Percentiles rank a stretch among this genome's conserved stretches.
Conservation (phyloP, 1,284 basidiomycete species). For the Tilletia caries region DNA sequence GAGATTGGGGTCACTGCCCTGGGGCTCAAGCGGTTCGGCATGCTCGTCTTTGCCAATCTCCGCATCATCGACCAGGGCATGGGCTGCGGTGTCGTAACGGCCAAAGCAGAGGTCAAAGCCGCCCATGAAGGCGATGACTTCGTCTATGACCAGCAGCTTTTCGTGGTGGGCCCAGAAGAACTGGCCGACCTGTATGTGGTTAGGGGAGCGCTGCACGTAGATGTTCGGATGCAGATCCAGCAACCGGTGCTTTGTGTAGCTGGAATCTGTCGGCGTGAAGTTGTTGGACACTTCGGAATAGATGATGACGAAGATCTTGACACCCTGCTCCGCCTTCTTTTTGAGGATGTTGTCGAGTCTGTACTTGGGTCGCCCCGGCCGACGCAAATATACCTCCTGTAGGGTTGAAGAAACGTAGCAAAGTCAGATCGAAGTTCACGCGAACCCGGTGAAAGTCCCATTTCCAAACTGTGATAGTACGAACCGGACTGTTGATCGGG, state of each 20-base stretch:
- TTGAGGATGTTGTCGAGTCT: conserved; percentile 82
- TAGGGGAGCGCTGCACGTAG: conserved; percentile 92
- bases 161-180: conserved; percentile 96
- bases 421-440: no score
- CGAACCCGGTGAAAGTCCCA: no score
- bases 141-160: conserved; percentile 95
- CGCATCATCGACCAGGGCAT: conserved; percentile 77
- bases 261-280: conserved; percentile 66
- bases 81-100: conserved; percentile 79
- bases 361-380: conserved; percentile 80
- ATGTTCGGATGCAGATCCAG: conserved; percentile 82
- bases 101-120: conserved; percentile 78
- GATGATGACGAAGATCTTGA: conserved; percentile 88
- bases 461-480: no score
- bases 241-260: conserved; percentile 88
- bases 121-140: conserved; percentile 96
- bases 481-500: no score
- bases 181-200: conserved; percentile 94
- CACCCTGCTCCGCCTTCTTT: conserved; percentile 89
- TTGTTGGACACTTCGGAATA: conserved; percentile 88
- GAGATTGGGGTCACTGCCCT: conserved; percentile 28
- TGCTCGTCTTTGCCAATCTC: conserved; percentile 29
- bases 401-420: not conserved
- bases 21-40: conserved; percentile 20
- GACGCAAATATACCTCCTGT: conserved; percentile 72